phyloP scores from a whole-genome alignment of 805 yeast genomes.

The Ogataea degrootiae region DNA sequence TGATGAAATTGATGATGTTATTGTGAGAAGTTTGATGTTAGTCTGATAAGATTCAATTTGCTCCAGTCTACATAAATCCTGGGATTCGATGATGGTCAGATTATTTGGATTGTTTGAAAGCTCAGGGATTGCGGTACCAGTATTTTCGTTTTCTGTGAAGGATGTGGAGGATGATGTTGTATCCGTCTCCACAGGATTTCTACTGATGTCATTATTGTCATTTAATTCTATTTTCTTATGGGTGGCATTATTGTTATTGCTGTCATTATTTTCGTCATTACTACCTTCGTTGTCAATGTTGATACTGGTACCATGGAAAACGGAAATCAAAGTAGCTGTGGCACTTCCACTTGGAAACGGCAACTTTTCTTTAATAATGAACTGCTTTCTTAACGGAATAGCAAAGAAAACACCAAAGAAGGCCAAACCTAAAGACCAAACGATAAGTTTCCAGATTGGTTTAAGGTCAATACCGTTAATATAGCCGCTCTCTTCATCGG shows the following conservation, averaged over 20 bases:
- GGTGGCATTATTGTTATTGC: background rate
- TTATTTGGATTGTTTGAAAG: slow-evolving; percentile 12
- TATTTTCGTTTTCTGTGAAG: background rate
- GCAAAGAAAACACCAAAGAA: slow-evolving; percentile 96
- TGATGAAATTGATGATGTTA: slow-evolving; percentile 68
- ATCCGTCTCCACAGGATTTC: background rate
- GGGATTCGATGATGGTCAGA: slow-evolving; percentile 31
- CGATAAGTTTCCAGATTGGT: slow-evolving; percentile 47
- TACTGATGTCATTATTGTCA: background rate
- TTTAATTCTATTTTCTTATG: background rate
- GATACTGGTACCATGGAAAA: slow-evolving; percentile 68
- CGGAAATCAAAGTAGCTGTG: slow-evolving; percentile 88
- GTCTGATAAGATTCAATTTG: slow-evolving; percentile 37
- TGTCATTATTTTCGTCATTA: background rate
- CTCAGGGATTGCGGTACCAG: background rate
- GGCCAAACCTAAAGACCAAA: slow-evolving; percentile 86
- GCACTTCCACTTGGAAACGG: slow-evolving; percentile 96
- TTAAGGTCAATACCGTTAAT: slow-evolving; percentile 31
- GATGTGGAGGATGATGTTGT: background rate
- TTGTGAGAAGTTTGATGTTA: slow-evolving; percentile 55
- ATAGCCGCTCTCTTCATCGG: slow-evolving; percentile 71
- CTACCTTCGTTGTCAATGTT: slow-evolving; percentile 29
- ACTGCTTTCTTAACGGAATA: slow-evolving; percentile 79
- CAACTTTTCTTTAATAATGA: slow-evolving; percentile 78
- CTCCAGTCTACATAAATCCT: slow-evolving; percentile 25